Conservation (phyloP, 2,329 filamentous ascomycete genomes). For the Thelonectria olida region DNA sequence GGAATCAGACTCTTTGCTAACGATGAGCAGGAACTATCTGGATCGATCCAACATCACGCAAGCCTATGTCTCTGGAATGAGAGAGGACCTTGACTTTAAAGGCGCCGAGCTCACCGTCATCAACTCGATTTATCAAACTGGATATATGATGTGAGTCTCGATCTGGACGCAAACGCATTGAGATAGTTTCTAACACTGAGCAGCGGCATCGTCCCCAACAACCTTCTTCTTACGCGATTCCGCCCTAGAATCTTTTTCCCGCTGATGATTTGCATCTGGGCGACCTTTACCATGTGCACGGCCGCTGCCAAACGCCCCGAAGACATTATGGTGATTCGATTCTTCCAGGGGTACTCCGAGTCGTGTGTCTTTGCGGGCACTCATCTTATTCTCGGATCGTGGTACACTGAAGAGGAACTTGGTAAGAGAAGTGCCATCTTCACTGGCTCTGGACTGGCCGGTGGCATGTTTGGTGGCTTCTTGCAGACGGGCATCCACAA, state of each 20-base stretch:
- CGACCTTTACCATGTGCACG: slow-evolving; percentile 62
- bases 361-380: slow-evolving; percentile 33
- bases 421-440: slow-evolving; percentile 67
- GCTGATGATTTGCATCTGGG: slow-evolving; percentile 67
- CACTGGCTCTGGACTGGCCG: slow-evolving; percentile 62
- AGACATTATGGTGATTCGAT: slow-evolving; percentile 32
- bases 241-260: slow-evolving; percentile 67
- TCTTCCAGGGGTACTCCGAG: slow-evolving; percentile 32
- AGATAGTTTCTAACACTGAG: slow-evolving; percentile 48
- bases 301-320: slow-evolving; percentile 41
- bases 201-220: slow-evolving; percentile 63
- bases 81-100: slow-evolving; percentile 59
- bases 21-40: slow-evolving; percentile 46
- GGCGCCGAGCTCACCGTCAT: slow-evolving; percentile 56
- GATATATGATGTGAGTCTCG: slow-evolving; percentile 47
- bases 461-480: slow-evolving; percentile 64
- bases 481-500: slow-evolving; percentile 57
- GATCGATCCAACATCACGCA: slow-evolving; percentile 43
- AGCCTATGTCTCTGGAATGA: slow-evolving; percentile 51
- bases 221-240: slow-evolving; percentile 66
- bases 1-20: no score
- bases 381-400: slow-evolving; percentile 49
- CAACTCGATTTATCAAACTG: slow-evolving; percentile 16
- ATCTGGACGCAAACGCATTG: slow-evolving; percentile 58
- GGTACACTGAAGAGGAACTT: slow-evolving; percentile 64